Percentiles rank a stretch among this genome's conserved stretches.
phyloP scores from a whole-genome alignment of 2,329 filamentous ascomycete genomes.

The Xylaria multiplex region DNA sequence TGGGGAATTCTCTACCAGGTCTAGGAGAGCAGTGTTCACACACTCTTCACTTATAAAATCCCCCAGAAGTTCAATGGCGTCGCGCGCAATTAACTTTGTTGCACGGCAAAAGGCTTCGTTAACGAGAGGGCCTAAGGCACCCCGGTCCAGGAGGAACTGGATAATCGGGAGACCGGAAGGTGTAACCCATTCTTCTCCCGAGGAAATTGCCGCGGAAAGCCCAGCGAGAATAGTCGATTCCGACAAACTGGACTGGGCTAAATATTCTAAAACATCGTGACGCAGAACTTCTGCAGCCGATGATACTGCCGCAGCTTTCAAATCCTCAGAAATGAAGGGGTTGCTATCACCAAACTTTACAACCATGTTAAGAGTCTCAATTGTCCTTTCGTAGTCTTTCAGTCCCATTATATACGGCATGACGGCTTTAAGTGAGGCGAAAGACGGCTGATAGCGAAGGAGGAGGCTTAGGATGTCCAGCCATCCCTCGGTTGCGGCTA shows the following conservation, averaged over 20 bases:
- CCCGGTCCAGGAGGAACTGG: neutral
- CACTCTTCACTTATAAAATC: neutral
- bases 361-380: neutral
- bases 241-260: neutral
- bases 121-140: neutral
- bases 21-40: neutral
- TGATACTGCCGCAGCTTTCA: conserved; percentile 3
- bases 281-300: neutral
- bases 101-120: conserved; percentile 1
- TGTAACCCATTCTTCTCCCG: neutral
- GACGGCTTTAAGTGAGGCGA: neutral
- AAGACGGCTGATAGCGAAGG: neutral
- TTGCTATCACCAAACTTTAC: neutral
- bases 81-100: conserved; percentile 2
- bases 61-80: neutral
- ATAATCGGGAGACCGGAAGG: neutral
- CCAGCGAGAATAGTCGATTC: neutral
- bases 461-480: neutral
- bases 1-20: neutral
- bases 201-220: neutral
- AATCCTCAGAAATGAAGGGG: neutral
- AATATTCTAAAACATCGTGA: neutral
- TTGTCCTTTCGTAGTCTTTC: neutral
- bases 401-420: neutral
- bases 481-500: conserved; percentile 3